Evolutionary conservation across 148 eudicot genomes (phyloP).

Genomic region (Diospyros kaki): DNA sequence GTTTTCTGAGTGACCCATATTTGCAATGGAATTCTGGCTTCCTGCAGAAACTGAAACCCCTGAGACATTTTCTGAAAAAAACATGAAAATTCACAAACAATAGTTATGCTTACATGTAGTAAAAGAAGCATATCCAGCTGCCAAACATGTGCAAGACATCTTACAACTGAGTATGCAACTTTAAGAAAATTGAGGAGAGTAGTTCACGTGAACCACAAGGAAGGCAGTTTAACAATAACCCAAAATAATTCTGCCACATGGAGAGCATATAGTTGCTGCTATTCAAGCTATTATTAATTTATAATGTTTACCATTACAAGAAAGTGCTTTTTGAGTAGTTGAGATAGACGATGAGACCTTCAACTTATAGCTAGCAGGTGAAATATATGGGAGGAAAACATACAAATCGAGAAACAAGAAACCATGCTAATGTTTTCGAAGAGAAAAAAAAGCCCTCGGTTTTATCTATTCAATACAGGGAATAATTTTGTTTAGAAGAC

Average conservation of each 20-base stretch:
- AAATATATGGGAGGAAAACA: too few species aligned
- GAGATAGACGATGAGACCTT: too few species aligned
- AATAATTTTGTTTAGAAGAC: too few species aligned
- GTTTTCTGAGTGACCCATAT: constrained; percentile 83
- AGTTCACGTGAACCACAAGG: neutral
- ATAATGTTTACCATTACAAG: too few species aligned
- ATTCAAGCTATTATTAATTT: neutral
- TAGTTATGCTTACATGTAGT: too few species aligned
- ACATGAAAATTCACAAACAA: neutral
- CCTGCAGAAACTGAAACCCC: constrained; percentile 46
- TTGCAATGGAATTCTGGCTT: constrained; percentile 78
- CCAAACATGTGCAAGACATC: neutral
- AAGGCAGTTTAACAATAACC: neutral
- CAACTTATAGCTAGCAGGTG: too few species aligned
- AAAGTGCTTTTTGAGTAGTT: too few species aligned
- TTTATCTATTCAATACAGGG: too few species aligned
- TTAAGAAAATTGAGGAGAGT: neutral
- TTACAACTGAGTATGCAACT: neutral
- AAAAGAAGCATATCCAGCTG: neutral
- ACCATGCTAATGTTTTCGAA: too few species aligned
- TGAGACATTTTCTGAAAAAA: neutral
- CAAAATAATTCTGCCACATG: neutral
- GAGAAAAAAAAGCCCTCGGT: too few species aligned
- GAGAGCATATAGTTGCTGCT: neutral
- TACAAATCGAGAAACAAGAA: too few species aligned